Conservation (phyloP, 441 rosid genomes). For the Euphorbia neoarborescens region DNA sequence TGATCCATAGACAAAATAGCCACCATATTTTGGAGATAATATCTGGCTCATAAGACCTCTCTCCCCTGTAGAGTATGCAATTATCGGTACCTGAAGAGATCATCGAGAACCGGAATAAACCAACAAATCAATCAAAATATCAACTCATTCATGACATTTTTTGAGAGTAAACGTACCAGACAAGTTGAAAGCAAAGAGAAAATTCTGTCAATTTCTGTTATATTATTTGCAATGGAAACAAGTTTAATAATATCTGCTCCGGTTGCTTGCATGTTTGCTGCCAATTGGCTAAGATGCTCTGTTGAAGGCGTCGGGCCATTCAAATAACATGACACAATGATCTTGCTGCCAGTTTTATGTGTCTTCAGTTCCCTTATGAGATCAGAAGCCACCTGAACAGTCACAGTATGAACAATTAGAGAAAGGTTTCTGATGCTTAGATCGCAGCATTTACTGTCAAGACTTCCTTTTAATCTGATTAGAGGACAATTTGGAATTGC, state of each 20-base stretch:
- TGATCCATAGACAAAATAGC: slow-evolving; percentile 50
- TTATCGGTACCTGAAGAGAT: slow-evolving; percentile 39
- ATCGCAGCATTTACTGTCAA: neutral
- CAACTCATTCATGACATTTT: neutral
- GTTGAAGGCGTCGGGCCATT: slow-evolving; percentile 62
- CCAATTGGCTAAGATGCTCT: slow-evolving; percentile 60
- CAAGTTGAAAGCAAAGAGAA: slow-evolving; percentile 58
- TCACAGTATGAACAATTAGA: slow-evolving; percentile 15
- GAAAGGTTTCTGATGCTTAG: neutral
- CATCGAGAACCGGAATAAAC: neutral
- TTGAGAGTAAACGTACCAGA: slow-evolving; percentile 32
- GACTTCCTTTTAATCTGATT: no score
- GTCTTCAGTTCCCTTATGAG: slow-evolving; percentile 35
- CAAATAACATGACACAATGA: slow-evolving; percentile 70
- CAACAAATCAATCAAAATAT: neutral
- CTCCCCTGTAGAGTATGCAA: slow-evolving; percentile 46
- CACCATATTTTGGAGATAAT: slow-evolving; percentile 52
- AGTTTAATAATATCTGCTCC: slow-evolving; percentile 82
- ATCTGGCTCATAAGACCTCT: slow-evolving; percentile 52
- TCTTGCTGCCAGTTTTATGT: slow-evolving; percentile 37
- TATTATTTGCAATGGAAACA: slow-evolving; percentile 64
- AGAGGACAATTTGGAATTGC: no score
- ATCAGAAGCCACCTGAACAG: slow-evolving; percentile 61
- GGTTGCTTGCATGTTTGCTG: slow-evolving; percentile 46
- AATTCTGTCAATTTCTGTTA: slow-evolving; percentile 63